Evolutionary conservation across 202 grass and related monocot species (phyloP), one percentile per base, ranked within the genome.

Genomic region (Schoenoplectus tabernaemontani): DNA sequence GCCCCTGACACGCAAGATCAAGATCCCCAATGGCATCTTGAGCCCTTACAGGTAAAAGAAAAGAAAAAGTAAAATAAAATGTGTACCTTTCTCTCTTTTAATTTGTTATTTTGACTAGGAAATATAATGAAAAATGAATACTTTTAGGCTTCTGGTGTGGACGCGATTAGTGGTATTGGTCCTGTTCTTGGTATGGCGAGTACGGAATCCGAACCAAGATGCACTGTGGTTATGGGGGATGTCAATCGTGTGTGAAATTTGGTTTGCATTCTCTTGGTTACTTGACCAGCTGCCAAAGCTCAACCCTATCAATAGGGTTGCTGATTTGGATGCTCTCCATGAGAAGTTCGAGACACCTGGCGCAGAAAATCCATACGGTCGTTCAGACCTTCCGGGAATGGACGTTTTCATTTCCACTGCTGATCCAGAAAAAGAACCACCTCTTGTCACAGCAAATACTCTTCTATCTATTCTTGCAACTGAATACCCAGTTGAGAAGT

Each of bases 1-100:
- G 76, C 93, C 93, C 37, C 84, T 97, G 1, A 91, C 93, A 1
- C 87, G 93, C 7, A 97, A 97, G 79, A 85, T 93, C 5, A 87
- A 86, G 9, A 85, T 97, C 82, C 81, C 93, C 20, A 78, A 82
- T 19, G 88, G 82, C 7, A 81, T 97, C 59, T 91, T 97, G 77
- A 97, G 89, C 72, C 93, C 93, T 28, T 97, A 97, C 70, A 82
- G 86, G 86, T 87, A 79, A 61, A 43, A 23, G 4, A 2, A 38
- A 16, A 66, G 5, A 22, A 38, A 38, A n/a, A n/a, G n/a, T n/a
- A n/a, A n/a, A n/a, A n/a, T n/a, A 41, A 19, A 32, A 43, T 16
- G 2, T 43, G 44, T 32, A 12, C 19, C 23, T 42, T 79, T 13
- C 43, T 44, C 24, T 7, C 41, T 57, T 59, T 8, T 56, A 58